Evolutionary conservation across 805 yeast species (phyloP).

Genomic region (Scheffersomyces coipomensis): DNA sequence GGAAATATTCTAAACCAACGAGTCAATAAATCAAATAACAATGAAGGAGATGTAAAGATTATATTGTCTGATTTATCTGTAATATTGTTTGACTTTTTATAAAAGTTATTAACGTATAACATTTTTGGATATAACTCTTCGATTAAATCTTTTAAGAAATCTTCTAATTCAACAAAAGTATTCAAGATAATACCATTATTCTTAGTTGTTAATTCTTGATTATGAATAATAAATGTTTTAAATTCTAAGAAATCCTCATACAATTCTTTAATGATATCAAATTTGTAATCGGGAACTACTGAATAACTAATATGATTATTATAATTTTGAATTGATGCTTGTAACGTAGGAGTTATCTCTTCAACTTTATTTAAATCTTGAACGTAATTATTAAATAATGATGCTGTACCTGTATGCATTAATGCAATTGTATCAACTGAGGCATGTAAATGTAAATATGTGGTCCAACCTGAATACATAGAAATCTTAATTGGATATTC

Average conservation of each 20-base stretch:
- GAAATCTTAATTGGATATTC: conserved; percentile 39
- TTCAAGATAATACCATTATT: conserved; percentile 8
- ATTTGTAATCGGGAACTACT: conserved; percentile 32
- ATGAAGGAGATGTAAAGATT: conserved; percentile 24
- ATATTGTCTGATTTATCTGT: conserved; percentile 15
- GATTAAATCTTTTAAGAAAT: conserved; percentile 24
- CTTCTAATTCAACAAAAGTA: conserved; percentile 23
- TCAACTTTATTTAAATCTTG: conserved; percentile 15
- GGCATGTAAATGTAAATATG: conserved; percentile 30
- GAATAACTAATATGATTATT: conserved; percentile 19
- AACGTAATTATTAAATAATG: conserved; percentile 24
- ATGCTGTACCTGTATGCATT: conserved; percentile 33
- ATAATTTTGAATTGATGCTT: conserved; percentile 16
- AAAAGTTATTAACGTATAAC: conserved; percentile 21
- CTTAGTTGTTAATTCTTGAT: conserved; percentile 10
- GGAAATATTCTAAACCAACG: conserved; percentile 37
- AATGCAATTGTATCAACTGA: conserved; percentile 30
- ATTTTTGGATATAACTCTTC: conserved; percentile 25
- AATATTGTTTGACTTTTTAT: conserved; percentile 13
- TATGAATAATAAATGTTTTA: conserved; percentile 18
- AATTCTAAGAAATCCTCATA: conserved; percentile 22
- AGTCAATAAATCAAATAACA: conserved; percentile 31
- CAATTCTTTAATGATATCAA: conserved; percentile 26
- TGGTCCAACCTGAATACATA: conserved; percentile 34
- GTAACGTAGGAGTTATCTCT: conserved; percentile 17